Base-by-base conservation (phyloP, 2,329 filamentous ascomycete genomes). In the Diaporthe vexans region DNA sequence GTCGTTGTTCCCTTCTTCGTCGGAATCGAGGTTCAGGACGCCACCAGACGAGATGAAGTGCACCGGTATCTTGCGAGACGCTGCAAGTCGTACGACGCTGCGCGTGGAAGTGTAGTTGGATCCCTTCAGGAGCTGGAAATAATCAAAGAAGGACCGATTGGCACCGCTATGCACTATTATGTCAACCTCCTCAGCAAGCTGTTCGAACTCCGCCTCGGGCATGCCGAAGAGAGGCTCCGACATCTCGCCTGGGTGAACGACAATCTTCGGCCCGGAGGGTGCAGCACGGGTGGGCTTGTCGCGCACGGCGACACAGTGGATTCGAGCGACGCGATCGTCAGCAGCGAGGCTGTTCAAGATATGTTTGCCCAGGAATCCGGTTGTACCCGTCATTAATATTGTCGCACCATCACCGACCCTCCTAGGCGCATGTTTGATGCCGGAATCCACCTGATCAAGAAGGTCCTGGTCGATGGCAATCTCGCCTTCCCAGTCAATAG, bases 141-240 rank as follows among this genome's bases (percentile, higher is more conserved):
- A 77, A 37, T 86, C 82, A 76, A 80, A 73, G 78, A 80, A 85
- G 9, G 79, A 83, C 19, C 80, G 79, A 26, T 84, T 82, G n/a
- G 86, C 86, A 10, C 85, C 88, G 69, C 81, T 84, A 79, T 90
- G 92, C 29, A 94, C 86, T 63, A 93, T 86, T 17, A 80, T 77
- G 26, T 83, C 78, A 0, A 77, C 76, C 10, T 80, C 51, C 7
- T 73, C 33, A 17, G 58, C 26, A 26, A 79, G 40, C 19, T 6
- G 15, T 10, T 24, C 3, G 24, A 75, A 76, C 1, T 72, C 73
- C 17, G 59, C 70, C 29, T 67, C 37, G 2, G 71, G 43, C 11
- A 81, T 78, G 0, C 80, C 79, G 0, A 82, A 67, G 6, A 59
- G 35, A 0, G 79, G 77, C 11, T 26, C 15, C 2, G 75, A 29